Base-by-base conservation (phyloP, 805 yeast genomes). In the Candida dajiaensis region DNA sequence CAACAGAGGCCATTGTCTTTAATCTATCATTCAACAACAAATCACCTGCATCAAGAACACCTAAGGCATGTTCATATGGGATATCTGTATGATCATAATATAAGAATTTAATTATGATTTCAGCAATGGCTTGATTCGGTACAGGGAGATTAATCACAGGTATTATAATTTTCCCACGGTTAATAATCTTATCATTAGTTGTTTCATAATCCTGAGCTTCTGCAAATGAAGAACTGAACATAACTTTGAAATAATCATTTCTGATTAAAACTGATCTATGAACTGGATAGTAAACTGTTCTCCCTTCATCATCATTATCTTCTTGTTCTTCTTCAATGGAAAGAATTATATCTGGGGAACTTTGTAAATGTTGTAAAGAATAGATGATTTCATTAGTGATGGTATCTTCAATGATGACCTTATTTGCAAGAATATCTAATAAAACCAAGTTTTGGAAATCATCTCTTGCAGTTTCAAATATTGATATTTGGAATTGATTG, bases 31-130 rank as follows among this genome's bases (percentile, higher is more conserved):
- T 67, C 37, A 80, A 59, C 20, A 83, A 44, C 25, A 64, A 48
- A 57, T 85, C 89, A 0, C 87, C 86, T 4, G 78, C 69, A 46
- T 68, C 65, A 3, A 86, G 59, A 2, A 80, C 71, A 39, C 82
- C 88, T 37, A 83, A 58, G 0, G 86, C 79, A 38, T 67, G 50
- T 1, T 66, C 62, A 43, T 73, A 58, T 0, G 83, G 78, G 19
- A 86, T 69, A 7, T 69, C 69, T 0, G 78, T 68, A 33, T 74
- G 70, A 60, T 85, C 92, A 54, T 72, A 77, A 58, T 86, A 86
- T 15, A 85, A 59, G 53, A 69, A 84, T 19, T 69, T 63, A 11
- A 84, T 61, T 2, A 83, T 58, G 29, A 76, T 65, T 50, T 82
- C 82, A 1, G 78, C 73, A 2, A 75, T 71, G 11, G 58, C 66